These are phyloP conservation scores for Nemania diffusa DNA, from an alignment of 2,329 filamentous ascomycete species.

Conservation along the genomic window DNA sequence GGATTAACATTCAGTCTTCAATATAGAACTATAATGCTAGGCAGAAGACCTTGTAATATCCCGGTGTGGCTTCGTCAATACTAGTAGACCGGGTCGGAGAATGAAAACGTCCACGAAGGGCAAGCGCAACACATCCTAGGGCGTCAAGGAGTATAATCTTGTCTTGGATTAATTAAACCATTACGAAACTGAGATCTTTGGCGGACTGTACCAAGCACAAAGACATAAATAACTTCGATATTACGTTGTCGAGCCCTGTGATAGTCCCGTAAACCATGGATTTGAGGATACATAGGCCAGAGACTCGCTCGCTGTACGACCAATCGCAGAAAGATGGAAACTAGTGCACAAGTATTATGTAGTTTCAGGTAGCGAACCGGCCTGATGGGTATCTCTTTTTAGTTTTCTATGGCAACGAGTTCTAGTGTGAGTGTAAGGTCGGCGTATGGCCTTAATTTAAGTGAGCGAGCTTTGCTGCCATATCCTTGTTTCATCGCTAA, in stretches of 20 bases:
- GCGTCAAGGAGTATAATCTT: background rate
- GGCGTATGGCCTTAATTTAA: background rate
- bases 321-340: background rate
- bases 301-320: too few species aligned
- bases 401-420: background rate
- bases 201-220: background rate
- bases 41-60: slow-evolving; percentile 10
- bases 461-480: background rate
- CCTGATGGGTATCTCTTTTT: slow-evolving; percentile 2
- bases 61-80: background rate
- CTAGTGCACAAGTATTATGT: background rate
- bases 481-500: slow-evolving; percentile 1
- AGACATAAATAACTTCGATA: background rate
- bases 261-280: background rate
- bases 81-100: background rate
- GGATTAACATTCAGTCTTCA: background rate
- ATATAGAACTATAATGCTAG: background rate
- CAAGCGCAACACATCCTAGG: background rate
- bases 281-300: too few species aligned
- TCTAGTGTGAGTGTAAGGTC: background rate
- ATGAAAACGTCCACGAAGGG: background rate
- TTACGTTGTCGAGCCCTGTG: background rate
- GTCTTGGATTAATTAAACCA: background rate
- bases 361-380: background rate
- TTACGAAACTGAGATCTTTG: too few species aligned